Percentiles rank a stretch among this genome's conserved stretches.
Conservation (phyloP, 2,329 filamentous ascomycete genomes). For the Talaromyces sp. region DNA sequence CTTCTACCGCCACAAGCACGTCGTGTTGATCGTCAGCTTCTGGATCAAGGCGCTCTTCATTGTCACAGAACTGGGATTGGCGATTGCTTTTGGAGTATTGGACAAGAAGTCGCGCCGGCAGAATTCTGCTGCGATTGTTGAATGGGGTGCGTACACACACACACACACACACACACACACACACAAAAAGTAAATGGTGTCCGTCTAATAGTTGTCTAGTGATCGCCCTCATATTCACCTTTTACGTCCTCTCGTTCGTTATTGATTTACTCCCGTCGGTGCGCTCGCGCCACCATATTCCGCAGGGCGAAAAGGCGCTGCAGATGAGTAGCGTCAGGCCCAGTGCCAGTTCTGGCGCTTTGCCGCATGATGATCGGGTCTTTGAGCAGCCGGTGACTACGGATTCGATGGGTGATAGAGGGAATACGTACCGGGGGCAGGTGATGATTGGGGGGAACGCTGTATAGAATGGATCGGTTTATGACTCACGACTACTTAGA, state of each 20-base stretch:
- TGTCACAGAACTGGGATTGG: constrained; percentile 67
- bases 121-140: constrained; percentile 70
- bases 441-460: not conserved
- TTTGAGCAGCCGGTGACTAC: constrained; percentile 33
- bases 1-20: constrained; percentile 65
- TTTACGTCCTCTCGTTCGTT: constrained; percentile 81
- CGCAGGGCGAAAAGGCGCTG: constrained; percentile 34
- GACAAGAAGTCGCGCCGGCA: constrained; percentile 40
- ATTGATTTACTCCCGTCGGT: constrained; percentile 81
- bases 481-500: not conserved
- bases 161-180: no score
- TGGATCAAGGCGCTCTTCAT: constrained; percentile 85
- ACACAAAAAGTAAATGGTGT: no score
- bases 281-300: constrained; percentile 44
- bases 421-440: constrained; percentile 17
- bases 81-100: constrained; percentile 59
- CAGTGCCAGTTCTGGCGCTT: constrained; percentile 4
- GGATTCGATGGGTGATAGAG: constrained; percentile 30
- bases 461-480: not conserved
- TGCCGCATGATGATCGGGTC: constrained; percentile 14
- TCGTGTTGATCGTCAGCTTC: constrained; percentile 71
- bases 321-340: constrained; percentile 17
- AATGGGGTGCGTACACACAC: constrained; percentile 60
- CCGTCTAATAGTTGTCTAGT: constrained; percentile 22
- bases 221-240: constrained; percentile 77